These are phyloP conservation scores for Nosema bombycis DNA, from an alignment of 371 early-diverging fungal species.

Conservation along the genomic window DNA sequence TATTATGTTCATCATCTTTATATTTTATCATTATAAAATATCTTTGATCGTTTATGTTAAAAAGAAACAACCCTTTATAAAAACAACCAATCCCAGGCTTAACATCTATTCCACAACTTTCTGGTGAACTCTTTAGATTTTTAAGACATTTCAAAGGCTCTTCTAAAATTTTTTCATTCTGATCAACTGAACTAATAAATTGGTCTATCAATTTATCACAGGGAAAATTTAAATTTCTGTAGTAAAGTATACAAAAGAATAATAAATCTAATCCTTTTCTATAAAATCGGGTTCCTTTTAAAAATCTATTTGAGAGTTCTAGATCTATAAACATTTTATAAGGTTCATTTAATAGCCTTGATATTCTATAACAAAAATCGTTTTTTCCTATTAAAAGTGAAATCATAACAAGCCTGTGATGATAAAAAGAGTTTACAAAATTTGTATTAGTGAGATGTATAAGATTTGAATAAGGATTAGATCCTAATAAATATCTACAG, in stretches of 20 bases:
- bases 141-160: not conserved
- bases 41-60: no score
- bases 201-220: not conserved
- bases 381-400: not conserved
- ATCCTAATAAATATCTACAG: not conserved
- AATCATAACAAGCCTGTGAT: not conserved
- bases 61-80: no score
- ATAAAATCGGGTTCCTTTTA: not conserved
- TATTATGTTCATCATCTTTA: no score
- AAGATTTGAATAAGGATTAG: not conserved
- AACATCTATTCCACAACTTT: no score
- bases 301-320: not conserved
- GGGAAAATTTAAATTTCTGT: not conserved
- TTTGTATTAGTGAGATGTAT: not conserved
- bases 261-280: not conserved
- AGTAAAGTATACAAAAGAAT: not conserved
- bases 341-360: not conserved
- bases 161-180: not conserved
- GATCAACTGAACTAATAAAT: not conserved
- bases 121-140: no score
- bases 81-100: no score
- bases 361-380: not conserved
- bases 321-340: not conserved
- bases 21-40: no score
- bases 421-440: not conserved